These are phyloP conservation scores for Rossbeevera mucosa DNA, from an alignment of 768 basidiomycete genomes.

Conservation along the genomic window DNA sequence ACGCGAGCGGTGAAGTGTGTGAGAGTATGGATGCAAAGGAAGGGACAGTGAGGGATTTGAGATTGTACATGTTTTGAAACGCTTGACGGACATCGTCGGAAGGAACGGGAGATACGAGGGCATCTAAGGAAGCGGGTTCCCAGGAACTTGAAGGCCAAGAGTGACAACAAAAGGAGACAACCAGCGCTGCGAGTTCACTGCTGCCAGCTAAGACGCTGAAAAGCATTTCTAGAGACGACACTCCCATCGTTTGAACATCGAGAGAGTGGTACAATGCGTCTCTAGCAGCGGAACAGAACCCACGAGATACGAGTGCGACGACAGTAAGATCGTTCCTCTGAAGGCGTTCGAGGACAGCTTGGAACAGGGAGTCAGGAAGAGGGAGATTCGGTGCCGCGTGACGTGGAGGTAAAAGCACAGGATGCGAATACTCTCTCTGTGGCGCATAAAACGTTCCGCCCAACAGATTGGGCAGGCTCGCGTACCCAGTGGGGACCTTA, in stretches of 20 bases:
- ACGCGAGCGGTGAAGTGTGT: constrained; percentile 14
- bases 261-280: constrained; percentile 21
- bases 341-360: constrained; percentile 20
- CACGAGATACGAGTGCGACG: constrained; percentile 23
- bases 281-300: constrained; percentile 20
- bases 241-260: constrained; percentile 14
- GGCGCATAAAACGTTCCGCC: constrained; percentile 10
- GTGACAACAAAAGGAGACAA: constrained; percentile 22
- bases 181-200: constrained; percentile 20
- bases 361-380: constrained; percentile 20
- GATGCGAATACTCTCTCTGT: background rate
- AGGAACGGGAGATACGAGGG: constrained; percentile 5
- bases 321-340: constrained; percentile 13
- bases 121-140: constrained; percentile 5
- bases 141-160: constrained; percentile 17
- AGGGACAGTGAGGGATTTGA: constrained; percentile 23
- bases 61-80: constrained; percentile 28
- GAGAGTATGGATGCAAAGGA: constrained; percentile 24
- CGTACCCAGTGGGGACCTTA: constrained; percentile 1
- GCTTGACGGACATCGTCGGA: constrained; percentile 20
- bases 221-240: constrained; percentile 13
- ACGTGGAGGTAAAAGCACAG: background rate
- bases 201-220: constrained; percentile 18
- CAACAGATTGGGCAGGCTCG: constrained; percentile 20
- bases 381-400: background rate